phyloP scores from a whole-genome alignment of 2,329 filamentous ascomycete genomes.

The Zasmidium angulare region DNA sequence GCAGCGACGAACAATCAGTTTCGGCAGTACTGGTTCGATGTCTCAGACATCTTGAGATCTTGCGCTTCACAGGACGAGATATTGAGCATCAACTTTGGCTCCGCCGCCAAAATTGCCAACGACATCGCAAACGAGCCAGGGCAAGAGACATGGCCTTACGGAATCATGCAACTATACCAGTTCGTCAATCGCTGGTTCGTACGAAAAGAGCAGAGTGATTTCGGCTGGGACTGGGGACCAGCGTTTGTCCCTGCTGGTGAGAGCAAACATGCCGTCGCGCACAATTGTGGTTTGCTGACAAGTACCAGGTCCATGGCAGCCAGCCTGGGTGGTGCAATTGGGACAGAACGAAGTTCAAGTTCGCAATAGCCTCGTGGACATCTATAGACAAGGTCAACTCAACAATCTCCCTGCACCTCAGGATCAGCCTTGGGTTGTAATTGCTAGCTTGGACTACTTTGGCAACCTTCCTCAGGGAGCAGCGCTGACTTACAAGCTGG shows the following conservation, averaged over 20 bases:
- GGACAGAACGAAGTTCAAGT: slow-evolving; percentile 45
- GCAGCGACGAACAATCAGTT: slow-evolving; percentile 63
- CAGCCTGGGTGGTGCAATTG: slow-evolving; percentile 58
- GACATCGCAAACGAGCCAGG: slow-evolving; percentile 52
- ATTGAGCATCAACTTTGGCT: slow-evolving; percentile 57
- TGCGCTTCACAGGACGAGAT: slow-evolving; percentile 42
- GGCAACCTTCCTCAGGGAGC: slow-evolving; percentile 48
- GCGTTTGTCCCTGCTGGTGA: slow-evolving; percentile 53
- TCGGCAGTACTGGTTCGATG: slow-evolving; percentile 60
- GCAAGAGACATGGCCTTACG: slow-evolving; percentile 50
- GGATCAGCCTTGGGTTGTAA: slow-evolving; percentile 58
- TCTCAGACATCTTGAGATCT: slow-evolving; percentile 47
- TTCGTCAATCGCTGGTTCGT: slow-evolving; percentile 57
- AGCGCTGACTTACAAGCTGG: slow-evolving; percentile 49
- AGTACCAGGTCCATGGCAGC: slow-evolving; percentile 58
- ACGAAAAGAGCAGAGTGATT: slow-evolving; percentile 62
- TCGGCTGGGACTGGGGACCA: slow-evolving; percentile 59
- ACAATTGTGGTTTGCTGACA: background rate
- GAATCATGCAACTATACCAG: slow-evolving; percentile 51
- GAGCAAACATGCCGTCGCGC: slow-evolving; percentile 20
- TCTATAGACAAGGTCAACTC: slow-evolving; percentile 59
- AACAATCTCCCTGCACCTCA: slow-evolving; percentile 61
- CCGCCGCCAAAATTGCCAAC: slow-evolving; percentile 55
- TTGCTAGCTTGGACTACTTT: slow-evolving; percentile 60
- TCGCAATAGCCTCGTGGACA: slow-evolving; percentile 57